Evolutionary conservation across 257 asterid genomes (phyloP).

Genomic region (Misopates orontium): DNA sequence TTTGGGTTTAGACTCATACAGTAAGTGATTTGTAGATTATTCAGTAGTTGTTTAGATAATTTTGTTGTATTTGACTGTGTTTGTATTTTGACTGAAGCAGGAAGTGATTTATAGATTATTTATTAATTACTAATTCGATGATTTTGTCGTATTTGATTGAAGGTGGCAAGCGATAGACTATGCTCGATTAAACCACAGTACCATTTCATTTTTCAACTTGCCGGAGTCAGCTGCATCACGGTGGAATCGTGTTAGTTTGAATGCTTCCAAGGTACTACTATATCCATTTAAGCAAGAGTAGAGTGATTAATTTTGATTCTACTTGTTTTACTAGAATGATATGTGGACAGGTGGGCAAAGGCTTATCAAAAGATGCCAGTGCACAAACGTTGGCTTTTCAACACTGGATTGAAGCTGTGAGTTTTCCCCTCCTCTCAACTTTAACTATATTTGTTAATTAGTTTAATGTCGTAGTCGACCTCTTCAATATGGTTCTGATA

Average conservation of each 20-base stretch:
- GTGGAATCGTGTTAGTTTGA: constrained; percentile 72
- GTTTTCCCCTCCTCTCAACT: constrained; percentile 20
- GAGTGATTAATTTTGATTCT: constrained; percentile 16
- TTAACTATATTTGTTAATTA: too few relatives aligned
- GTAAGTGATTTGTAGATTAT: too few relatives aligned
- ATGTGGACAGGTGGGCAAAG: constrained; percentile 84
- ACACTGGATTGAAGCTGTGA: constrained; percentile 98
- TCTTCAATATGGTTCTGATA: constrained; percentile 21
- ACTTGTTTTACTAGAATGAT: constrained; percentile 6
- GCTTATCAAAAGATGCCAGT: constrained; percentile 69
- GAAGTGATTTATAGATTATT: too few relatives aligned
- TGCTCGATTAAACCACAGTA: constrained; percentile 78
- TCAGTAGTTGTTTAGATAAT: too few relatives aligned
- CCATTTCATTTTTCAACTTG: constrained; percentile 82
- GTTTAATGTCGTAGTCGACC: not conserved
- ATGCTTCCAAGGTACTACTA: constrained; percentile 75
- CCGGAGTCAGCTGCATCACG: constrained; percentile 82
- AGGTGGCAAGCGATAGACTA: constrained; percentile 93
- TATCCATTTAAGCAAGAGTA: not conserved
- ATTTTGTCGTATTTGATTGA: constrained; percentile 28
- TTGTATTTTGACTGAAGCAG: too few relatives aligned
- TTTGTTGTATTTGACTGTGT: too few relatives aligned
- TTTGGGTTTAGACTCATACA: too few relatives aligned
- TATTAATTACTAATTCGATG: too few relatives aligned
- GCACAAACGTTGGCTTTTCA: constrained; percentile 92